These are phyloP conservation scores for Lagenidium sp. DNA, from an alignment of 352 stramenopile genomes.

Conservation along the genomic window DNA sequence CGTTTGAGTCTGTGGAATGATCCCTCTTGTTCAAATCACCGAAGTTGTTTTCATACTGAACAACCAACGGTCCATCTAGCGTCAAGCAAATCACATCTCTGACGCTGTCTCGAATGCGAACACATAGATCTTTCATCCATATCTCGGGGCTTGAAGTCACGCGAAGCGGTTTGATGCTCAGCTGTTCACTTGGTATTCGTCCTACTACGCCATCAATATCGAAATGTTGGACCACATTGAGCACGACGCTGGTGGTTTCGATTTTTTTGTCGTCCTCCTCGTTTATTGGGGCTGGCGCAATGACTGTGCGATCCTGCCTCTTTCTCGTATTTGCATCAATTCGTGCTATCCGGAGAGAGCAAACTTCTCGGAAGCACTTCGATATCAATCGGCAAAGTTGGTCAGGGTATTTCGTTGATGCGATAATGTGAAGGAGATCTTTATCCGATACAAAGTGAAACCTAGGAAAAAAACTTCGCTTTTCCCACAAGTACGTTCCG, in stretches of 20 bases:
- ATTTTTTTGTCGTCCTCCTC: no score
- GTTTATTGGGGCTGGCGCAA: no score
- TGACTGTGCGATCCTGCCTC: no score
- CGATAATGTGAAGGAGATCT: conserved; percentile 50
- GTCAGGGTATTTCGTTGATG: conserved; percentile 21
- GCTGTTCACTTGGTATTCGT: conserved; percentile 10
- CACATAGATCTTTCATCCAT: conserved; percentile 57
- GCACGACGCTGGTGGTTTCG: conserved; percentile 7
- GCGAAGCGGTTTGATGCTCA: conserved; percentile 29
- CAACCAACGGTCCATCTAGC: conserved; percentile 28
- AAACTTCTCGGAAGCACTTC: conserved; percentile 42
- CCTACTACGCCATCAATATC: conserved; percentile 38
- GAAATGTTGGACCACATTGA: conserved; percentile 6
- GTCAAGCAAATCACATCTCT: conserved; percentile 17
- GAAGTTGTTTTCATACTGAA: conserved; percentile 38
- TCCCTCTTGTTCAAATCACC: conserved; percentile 19
- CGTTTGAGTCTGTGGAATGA: neutral
- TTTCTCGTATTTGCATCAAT: conserved; percentile 2
- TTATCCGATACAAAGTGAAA: conserved; percentile 59
- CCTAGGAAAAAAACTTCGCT: conserved; percentile 41
- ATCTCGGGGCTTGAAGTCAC: conserved; percentile 39
- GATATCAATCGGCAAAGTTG: conserved; percentile 29
- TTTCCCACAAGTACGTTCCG: conserved; percentile 42
- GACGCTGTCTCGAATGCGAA: conserved; percentile 26
- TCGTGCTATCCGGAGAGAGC: conserved; percentile 16